These are phyloP conservation scores for Hura crepitans DNA, from an alignment of 441 rosid species.

Conservation along the genomic window DNA sequence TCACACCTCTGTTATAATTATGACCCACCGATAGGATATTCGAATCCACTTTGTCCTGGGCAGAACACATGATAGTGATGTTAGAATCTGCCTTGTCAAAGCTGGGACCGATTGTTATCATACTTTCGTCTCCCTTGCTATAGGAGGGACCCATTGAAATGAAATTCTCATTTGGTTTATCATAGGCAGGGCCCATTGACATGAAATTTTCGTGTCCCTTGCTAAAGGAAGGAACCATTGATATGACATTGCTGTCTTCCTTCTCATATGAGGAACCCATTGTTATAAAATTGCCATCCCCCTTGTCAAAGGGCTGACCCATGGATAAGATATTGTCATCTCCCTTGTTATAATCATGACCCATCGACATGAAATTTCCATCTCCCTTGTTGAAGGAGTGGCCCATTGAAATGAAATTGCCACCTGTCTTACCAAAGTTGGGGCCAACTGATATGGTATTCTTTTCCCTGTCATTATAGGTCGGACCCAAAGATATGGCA, in stretches of 20 bases:
- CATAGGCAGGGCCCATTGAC: conserved; percentile 35
- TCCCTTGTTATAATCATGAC: conserved; percentile 39
- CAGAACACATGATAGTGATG: conserved; percentile 25
- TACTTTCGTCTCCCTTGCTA: conserved; percentile 35
- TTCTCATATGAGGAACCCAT: conserved; percentile 38
- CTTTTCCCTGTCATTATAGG: conserved; percentile 41
- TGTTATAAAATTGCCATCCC: conserved; percentile 33
- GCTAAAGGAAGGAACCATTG: conserved; percentile 32
- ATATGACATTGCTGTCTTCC: conserved; percentile 31
- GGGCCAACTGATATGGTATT: conserved; percentile 31
- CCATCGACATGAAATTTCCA: conserved; percentile 33
- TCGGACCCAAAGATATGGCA: conserved; percentile 30
- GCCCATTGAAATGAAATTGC: conserved; percentile 29
- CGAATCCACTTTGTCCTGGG: conserved; percentile 31
- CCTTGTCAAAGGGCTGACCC: conserved; percentile 43
- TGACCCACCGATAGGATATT: conserved; percentile 36
- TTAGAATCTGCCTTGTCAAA: conserved; percentile 36
- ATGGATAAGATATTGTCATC: conserved; percentile 33
- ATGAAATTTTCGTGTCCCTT: conserved; percentile 39
- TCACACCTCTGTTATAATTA: conserved; percentile 33
- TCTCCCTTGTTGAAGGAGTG: conserved; percentile 35
- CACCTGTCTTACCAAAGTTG: conserved; percentile 27
- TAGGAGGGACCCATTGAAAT: conserved; percentile 34
- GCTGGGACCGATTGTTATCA: conserved; percentile 26
- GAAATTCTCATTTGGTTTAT: conserved; percentile 37